A percentile compares a stretch with the other conserved stretches of the same genome.
Conservation (phyloP, 2,329 filamentous ascomycete genomes). For the Phyllosticta paracitricarpa region DNA sequence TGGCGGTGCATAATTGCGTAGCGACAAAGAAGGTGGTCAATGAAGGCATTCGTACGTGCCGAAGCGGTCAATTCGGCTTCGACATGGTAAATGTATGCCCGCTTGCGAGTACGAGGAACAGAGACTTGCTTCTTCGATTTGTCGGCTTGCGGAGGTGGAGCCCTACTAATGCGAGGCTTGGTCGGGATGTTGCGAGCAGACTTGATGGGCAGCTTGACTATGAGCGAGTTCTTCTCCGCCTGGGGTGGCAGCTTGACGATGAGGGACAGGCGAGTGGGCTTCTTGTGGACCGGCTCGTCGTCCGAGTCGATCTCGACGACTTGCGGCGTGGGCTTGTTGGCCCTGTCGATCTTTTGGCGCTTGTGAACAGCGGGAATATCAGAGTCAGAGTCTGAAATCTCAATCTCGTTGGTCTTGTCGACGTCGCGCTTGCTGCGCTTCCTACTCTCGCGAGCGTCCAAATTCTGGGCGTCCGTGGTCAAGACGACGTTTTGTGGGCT, state of each 20-base stretch:
- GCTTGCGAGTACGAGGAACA: neutral
- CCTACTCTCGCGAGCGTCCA: neutral
- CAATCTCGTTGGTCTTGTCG: neutral
- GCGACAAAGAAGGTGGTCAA: neutral
- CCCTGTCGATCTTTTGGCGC: neutral
- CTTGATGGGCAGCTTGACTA: neutral
- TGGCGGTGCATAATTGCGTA: too few species aligned
- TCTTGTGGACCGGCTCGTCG: neutral
- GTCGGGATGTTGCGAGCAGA: neutral
- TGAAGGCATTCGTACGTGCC: neutral
- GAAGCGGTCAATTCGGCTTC: neutral
- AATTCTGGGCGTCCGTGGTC: too few species aligned
- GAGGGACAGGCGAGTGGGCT: neutral
- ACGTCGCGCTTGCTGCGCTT: neutral
- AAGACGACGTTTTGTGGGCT: neutral
- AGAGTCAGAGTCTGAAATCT: neutral
- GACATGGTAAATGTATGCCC: neutral
- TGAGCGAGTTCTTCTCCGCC: neutral
- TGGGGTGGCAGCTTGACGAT: neutral
- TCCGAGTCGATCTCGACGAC: neutral
- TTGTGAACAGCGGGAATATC: neutral
- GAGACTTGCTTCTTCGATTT: neutral
- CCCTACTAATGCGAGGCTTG: neutral
- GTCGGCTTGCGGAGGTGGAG: neutral
- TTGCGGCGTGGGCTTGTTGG: neutral